phyloP scores from a whole-genome alignment of 1,139 yeast genomes.

The Yarrowia galli region DNA sequence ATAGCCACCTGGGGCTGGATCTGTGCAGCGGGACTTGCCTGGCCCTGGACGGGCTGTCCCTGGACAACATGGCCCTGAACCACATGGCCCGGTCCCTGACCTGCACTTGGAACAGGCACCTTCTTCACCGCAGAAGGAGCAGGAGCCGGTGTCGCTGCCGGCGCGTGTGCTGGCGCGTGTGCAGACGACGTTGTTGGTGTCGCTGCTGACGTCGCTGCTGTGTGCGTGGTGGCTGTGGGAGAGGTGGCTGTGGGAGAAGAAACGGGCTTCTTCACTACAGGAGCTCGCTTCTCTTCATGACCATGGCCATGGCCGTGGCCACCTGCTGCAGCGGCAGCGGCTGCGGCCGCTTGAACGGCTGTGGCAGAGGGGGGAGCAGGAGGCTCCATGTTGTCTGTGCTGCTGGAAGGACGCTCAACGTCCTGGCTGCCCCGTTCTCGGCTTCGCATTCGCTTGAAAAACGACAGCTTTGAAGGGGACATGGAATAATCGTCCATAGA shows the following conservation, averaged over 20 bases:
- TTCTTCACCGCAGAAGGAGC: constrained; percentile 16
- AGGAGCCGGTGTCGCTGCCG: background rate
- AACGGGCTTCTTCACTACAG: constrained; percentile 28
- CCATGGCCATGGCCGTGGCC: constrained; percentile 9
- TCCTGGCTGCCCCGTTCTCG: constrained; percentile 36
- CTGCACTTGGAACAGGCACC: constrained; percentile 18
- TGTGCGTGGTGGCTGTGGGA: background rate
- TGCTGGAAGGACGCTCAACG: constrained; percentile 33
- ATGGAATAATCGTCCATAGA: constrained; percentile 35
- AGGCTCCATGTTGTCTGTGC: constrained; percentile 1
- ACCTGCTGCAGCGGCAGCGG: constrained; percentile 3
- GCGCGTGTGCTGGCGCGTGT: background rate
- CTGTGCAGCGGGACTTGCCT: constrained; percentile 9
- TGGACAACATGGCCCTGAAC: constrained; percentile 7
- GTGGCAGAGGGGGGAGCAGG: constrained; percentile 13
- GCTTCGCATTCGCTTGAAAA: constrained; percentile 36
- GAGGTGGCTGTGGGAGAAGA: background rate
- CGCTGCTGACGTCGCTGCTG: background rate
- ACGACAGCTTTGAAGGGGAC: constrained; percentile 34
- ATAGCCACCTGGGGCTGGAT: constrained; percentile 30
- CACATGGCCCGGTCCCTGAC: constrained; percentile 1
- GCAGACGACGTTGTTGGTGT: background rate
- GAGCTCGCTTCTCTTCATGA: constrained; percentile 22
- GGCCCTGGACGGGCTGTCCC: constrained; percentile 8
- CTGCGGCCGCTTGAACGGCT: constrained; percentile 7